Conservation (phyloP, 805 yeast genomes). For the Barnettozyma siamensis region DNA sequence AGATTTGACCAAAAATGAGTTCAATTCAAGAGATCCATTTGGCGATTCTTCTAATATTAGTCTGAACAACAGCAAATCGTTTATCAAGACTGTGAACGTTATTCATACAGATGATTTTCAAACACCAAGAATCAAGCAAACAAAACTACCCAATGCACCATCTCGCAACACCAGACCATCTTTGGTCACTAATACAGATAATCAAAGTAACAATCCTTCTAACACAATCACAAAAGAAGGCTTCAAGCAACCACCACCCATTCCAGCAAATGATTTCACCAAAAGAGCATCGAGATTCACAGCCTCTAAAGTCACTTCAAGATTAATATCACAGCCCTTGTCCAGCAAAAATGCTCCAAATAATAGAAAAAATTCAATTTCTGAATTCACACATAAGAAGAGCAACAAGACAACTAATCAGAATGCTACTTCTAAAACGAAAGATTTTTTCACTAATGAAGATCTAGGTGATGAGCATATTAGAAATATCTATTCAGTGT, state of each 20-base stretch:
- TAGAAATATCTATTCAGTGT: conserved; percentile 41
- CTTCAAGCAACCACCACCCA: conserved; percentile 20
- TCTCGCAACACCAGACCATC: conserved; percentile 29
- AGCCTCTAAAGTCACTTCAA: conserved; percentile 41
- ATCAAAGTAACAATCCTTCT: not conserved
- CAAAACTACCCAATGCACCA: conserved; percentile 34
- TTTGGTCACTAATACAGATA: conserved; percentile 4
- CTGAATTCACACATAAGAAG: conserved; percentile 18
- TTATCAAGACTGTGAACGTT: conserved; percentile 12
- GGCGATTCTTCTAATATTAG: conserved; percentile 22
- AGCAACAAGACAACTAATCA: conserved; percentile 9
- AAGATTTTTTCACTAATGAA: conserved; percentile 17
- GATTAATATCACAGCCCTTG: conserved; percentile 40
- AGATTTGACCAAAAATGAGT: conserved; percentile 4
- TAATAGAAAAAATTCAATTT: conserved; percentile 7
- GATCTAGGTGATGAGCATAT: conserved; percentile 36
- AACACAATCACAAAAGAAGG: conserved; percentile 8
- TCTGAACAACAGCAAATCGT: conserved; percentile 8
- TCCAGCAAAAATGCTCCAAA: conserved; percentile 10
- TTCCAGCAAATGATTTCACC: conserved; percentile 15
- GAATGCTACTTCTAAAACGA: conserved; percentile 9
- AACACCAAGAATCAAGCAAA: conserved; percentile 37
- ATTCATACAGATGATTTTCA: conserved; percentile 31
- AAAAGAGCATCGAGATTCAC: conserved; percentile 28
- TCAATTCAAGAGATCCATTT: conserved; percentile 24